phyloP scores from a whole-genome alignment of 2,329 filamentous ascomycete species.

The Aaosphaeria pasadenensis region DNA sequence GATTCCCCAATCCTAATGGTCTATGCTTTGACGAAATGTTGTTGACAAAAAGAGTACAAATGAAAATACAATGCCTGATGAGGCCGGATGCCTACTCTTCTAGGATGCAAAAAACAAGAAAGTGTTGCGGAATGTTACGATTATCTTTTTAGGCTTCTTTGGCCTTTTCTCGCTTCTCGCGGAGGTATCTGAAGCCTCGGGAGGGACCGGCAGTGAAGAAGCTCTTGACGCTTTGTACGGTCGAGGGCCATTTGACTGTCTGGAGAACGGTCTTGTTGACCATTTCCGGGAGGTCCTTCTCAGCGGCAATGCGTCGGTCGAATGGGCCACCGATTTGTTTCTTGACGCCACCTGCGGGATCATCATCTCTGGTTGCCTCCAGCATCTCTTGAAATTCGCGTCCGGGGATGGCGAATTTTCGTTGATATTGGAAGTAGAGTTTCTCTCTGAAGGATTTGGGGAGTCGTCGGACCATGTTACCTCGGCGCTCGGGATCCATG shows the following conservation, averaged over 20 bases:
- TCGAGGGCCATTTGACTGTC: constrained; percentile 91
- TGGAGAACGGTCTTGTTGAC: constrained; percentile 76
- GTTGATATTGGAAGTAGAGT: constrained; percentile 92
- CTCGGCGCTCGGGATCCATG: constrained; percentile 85
- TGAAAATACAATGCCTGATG: constrained; percentile 3
- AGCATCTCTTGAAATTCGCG: constrained; percentile 84
- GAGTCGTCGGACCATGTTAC: constrained; percentile 93
- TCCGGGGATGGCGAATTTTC: constrained; percentile 80
- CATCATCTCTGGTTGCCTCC: constrained; percentile 68
- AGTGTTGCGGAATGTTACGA: not conserved
- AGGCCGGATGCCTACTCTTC: not conserved
- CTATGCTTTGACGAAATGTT: constrained; percentile 1
- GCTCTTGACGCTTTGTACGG: constrained; percentile 82
- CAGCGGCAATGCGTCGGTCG: constrained; percentile 78
- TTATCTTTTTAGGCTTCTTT: constrained; percentile 22
- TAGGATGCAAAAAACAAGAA: not conserved
- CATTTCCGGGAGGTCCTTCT: constrained; percentile 65
- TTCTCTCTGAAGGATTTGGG: constrained; percentile 83
- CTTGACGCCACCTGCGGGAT: constrained; percentile 59
- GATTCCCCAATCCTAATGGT: constrained; percentile 4
- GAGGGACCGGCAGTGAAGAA: constrained; percentile 72
- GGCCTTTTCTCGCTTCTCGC: constrained; percentile 65
- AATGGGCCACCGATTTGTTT: constrained; percentile 78
- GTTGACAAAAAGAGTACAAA: constrained; percentile 5
- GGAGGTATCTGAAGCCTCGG: constrained; percentile 70